A percentile compares a stretch with the other conserved stretches of the same genome.
Evolutionary conservation across 2,329 filamentous ascomycete genomes (phyloP).

Genomic region (Aspergillus caelatus): DNA sequence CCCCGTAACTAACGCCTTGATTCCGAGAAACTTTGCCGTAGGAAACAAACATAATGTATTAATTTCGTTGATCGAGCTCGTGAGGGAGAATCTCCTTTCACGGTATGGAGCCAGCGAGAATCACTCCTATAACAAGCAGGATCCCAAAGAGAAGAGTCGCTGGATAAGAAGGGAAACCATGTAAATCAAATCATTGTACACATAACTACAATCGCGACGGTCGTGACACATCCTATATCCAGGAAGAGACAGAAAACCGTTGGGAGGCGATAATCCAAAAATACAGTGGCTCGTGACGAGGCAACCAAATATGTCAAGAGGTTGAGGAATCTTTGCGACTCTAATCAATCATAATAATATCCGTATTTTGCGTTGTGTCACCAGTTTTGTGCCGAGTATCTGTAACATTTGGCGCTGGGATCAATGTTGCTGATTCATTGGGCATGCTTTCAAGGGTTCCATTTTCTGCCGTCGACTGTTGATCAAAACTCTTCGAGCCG

Average conservation of each 20-base stretch:
- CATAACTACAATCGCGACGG: background rate
- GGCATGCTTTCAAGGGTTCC: background rate
- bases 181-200: background rate
- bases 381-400: constrained; percentile 3
- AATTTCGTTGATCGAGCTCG: background rate
- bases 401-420: constrained; percentile 1
- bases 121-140: background rate
- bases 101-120: background rate
- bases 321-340: background rate
- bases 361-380: constrained; percentile 21
- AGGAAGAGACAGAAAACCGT: background rate
- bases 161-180: background rate
- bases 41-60: background rate
- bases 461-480: background rate
- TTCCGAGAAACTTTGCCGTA: background rate
- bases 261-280: no score
- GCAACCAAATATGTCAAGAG: background rate
- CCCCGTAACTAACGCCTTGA: background rate
- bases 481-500: background rate
- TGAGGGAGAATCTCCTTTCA: background rate
- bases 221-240: background rate
- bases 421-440: background rate
- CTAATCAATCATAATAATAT: constrained; percentile 44
- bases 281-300: background rate
- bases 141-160: background rate